phyloP scores from a whole-genome alignment of 805 yeast species.

The Teunomyces funiuensis region DNA sequence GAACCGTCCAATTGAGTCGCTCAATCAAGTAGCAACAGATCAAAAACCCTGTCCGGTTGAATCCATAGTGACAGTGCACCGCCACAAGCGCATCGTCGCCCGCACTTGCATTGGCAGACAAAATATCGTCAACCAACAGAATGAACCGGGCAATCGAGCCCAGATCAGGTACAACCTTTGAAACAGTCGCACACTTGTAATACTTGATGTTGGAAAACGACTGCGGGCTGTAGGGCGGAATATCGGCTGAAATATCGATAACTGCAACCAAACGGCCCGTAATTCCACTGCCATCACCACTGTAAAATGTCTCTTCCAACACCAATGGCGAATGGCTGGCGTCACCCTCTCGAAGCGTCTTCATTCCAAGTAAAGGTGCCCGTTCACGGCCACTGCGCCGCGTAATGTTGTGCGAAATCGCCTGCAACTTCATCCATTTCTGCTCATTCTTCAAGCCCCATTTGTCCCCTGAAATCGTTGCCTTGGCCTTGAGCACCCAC shows the following conservation, averaged over 20 bases:
- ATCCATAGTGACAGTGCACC: conserved; percentile 82
- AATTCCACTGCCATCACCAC: conserved; percentile 25
- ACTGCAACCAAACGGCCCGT: conserved; percentile 51
- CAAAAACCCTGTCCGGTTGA: conserved; percentile 74
- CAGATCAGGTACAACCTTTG: conserved; percentile 71
- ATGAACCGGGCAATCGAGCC: conserved; percentile 58
- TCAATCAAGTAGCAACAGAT: conserved; percentile 70
- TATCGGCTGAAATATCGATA: conserved; percentile 67
- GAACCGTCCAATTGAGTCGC: conserved; percentile 55
- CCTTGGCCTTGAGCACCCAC: conserved; percentile 68
- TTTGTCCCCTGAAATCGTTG: conserved; percentile 64
- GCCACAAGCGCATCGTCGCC: conserved; percentile 44
- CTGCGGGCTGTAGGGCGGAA: conserved; percentile 69
- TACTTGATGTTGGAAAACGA: conserved; percentile 55
- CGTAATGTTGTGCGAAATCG: conserved; percentile 47
- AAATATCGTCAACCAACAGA: conserved; percentile 49
- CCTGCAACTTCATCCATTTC: conserved; percentile 62
- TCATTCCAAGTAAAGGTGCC: conserved; percentile 66
- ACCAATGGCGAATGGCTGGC: conserved; percentile 54
- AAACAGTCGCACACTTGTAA: conserved; percentile 73
- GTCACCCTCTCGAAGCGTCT: conserved; percentile 69
- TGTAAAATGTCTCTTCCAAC: conserved; percentile 48
- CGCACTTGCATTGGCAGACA: conserved; percentile 21
- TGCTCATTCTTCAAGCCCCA: conserved; percentile 78
- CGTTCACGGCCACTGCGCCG: conserved; percentile 28